Percentiles rank a stretch among this genome's conserved stretches.
These are phyloP conservation scores for Colletotrichum gigasporum DNA, from an alignment of 2,329 filamentous ascomycete species.

Conservation along the genomic window DNA sequence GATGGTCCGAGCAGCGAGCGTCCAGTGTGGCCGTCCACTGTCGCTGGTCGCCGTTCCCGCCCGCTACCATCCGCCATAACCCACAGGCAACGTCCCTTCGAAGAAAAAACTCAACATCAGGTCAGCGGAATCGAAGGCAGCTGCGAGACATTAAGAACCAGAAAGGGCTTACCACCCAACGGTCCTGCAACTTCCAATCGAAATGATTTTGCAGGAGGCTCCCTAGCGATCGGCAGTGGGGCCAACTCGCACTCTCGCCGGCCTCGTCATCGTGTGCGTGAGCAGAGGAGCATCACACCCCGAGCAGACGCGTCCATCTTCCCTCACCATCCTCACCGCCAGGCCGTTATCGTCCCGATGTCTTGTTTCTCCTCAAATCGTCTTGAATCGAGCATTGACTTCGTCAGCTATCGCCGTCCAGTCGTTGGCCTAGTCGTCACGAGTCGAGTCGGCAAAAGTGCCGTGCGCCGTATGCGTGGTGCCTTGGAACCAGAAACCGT, in stretches of 20 bases:
- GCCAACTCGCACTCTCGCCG: neutral
- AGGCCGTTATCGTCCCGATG: neutral
- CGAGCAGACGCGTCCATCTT: constrained; percentile 10
- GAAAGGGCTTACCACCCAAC: neutral
- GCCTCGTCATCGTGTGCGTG: constrained; percentile 25
- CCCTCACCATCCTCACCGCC: too few species aligned
- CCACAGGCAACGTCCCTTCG: neutral
- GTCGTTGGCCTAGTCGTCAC: neutral
- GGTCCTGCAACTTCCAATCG: neutral
- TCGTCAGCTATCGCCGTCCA: constrained; percentile 1
- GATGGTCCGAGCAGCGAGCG: too few species aligned
- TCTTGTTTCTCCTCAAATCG: neutral
- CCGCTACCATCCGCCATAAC: too few species aligned
- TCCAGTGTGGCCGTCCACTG: too few species aligned
- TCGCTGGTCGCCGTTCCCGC: too few species aligned
- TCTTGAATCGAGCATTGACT: too few species aligned
- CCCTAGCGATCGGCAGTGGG: neutral
- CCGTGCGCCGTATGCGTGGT: too few species aligned
- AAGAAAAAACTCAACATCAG: neutral
- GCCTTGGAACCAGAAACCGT: too few species aligned
- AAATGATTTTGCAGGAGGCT: neutral
- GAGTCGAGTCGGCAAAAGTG: neutral
- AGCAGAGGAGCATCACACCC: neutral
- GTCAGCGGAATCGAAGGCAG: neutral
- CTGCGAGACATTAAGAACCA: neutral